A percentile compares a stretch with the other conserved stretches of the same genome.
These are phyloP conservation scores for Pichia heedii DNA, from an alignment of 805 yeast species.

Conservation along the genomic window DNA sequence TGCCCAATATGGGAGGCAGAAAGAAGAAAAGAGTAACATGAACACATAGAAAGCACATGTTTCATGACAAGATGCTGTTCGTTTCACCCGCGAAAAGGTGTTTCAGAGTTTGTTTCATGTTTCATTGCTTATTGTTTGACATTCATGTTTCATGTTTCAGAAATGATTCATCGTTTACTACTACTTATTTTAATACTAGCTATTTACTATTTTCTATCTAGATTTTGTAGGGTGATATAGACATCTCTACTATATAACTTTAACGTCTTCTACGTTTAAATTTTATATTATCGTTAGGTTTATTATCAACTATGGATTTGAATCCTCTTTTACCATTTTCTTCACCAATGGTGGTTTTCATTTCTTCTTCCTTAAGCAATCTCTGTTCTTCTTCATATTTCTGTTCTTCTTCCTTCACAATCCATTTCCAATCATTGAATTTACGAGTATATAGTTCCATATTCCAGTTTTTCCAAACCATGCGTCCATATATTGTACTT, in stretches of 20 bases:
- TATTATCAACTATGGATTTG: not conserved
- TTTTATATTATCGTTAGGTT: conserved; percentile 4
- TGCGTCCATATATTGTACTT: conserved; percentile 77
- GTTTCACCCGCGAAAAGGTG: not conserved
- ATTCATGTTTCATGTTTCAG: too few species aligned
- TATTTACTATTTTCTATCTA: too few species aligned
- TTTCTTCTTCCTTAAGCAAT: not conserved
- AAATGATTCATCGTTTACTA: not conserved
- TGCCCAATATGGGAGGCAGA: not conserved
- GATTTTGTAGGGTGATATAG: too few species aligned
- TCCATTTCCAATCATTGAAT: conserved; percentile 73
- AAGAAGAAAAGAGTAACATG: too few species aligned
- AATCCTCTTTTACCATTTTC: not conserved
- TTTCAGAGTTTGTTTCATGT: not conserved
- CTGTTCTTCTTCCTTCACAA: conserved; percentile 45
- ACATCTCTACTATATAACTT: too few species aligned
- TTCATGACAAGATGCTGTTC: not conserved
- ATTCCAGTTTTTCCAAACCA: conserved; percentile 93
- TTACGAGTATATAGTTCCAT: conserved; percentile 72
- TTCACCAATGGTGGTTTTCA: not conserved
- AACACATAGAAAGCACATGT: too few species aligned
- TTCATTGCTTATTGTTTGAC: not conserved
- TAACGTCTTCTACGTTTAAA: not conserved
- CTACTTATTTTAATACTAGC: too few species aligned
- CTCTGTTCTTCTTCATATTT: conserved; percentile 18